Conservation (phyloP, 345 rosid genomes). For the Sonneratia alba region DNA sequence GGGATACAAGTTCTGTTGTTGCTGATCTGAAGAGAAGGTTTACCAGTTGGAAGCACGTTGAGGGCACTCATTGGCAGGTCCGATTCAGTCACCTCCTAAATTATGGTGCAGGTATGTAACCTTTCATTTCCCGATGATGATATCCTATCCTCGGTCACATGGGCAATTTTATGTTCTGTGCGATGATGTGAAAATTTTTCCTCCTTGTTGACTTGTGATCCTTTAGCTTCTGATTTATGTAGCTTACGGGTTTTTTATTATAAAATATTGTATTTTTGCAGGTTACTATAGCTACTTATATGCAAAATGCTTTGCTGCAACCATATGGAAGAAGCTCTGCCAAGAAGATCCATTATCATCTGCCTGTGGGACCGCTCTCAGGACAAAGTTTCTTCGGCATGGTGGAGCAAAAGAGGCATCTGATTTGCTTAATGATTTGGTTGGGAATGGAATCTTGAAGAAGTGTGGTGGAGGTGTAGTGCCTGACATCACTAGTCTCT, state of each 20-base stretch:
- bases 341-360: slow-evolving; percentile 77
- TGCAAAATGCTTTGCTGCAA: slow-evolving; percentile 79
- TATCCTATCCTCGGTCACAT: neutral
- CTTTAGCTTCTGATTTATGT: neutral
- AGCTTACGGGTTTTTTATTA: neutral
- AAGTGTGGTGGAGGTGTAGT: slow-evolving; percentile 42
- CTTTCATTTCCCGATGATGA: neutral
- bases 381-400: slow-evolving; percentile 58
- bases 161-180: neutral
- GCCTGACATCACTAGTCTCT: slow-evolving; percentile 50
- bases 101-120: slow-evolving; percentile 72
- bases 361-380: slow-evolving; percentile 53
- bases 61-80: slow-evolving; percentile 80
- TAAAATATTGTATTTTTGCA: slow-evolving; percentile 10
- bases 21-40: slow-evolving; percentile 57
- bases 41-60: slow-evolving; percentile 82
- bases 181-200: neutral
- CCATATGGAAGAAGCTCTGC: slow-evolving; percentile 75
- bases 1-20: slow-evolving; percentile 47
- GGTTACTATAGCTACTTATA: slow-evolving; percentile 84
- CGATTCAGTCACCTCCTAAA: slow-evolving; percentile 75
- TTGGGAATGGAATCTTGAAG: slow-evolving; percentile 45
- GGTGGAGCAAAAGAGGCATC: slow-evolving; percentile 90
- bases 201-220: neutral
- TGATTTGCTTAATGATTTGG: slow-evolving; percentile 57